Conservation (phyloP, 2,329 filamentous ascomycete species). For the Madurella fahalii region DNA sequence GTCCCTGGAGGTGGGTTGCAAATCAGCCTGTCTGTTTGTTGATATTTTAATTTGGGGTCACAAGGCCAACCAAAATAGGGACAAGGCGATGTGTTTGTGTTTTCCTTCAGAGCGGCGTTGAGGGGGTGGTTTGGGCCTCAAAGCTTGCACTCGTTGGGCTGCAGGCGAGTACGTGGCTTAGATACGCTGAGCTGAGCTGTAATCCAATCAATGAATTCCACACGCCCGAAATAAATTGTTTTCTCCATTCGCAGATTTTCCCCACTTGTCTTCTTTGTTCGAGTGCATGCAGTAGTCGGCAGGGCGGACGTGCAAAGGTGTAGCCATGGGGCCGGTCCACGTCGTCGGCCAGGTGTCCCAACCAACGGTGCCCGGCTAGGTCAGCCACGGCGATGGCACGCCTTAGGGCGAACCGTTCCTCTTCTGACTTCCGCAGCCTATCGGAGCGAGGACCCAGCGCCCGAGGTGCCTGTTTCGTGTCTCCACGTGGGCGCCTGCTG, state of each 20-base stretch:
- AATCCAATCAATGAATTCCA: background rate
- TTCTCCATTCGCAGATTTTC: no score
- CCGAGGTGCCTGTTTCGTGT: conserved; percentile 9
- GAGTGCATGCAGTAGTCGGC: background rate
- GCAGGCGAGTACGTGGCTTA: background rate
- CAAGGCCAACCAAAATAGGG: no score
- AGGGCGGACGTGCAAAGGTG: background rate
- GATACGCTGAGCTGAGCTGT: background rate
- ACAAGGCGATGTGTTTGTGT: background rate
- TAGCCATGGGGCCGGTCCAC: conserved; percentile 7
- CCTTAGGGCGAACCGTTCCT: background rate
- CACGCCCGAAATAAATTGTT: background rate
- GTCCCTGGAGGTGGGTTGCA: no score
- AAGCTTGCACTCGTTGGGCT: conserved; percentile 1
- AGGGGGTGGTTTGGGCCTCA: conserved; percentile 6
- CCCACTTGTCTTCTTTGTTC: background rate
- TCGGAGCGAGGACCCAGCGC: background rate
- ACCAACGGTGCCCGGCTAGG: background rate
- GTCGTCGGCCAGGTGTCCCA: conserved; percentile 1
- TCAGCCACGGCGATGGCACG: background rate
- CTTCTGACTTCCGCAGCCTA: background rate
- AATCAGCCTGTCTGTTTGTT: no score
- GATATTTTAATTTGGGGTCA: no score
- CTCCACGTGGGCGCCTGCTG: conserved; percentile 17
- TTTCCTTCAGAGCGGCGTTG: background rate